Percentiles rank a stretch among this genome's conserved stretches.
These are phyloP conservation scores for Pulveroboletus ravenelii DNA, from an alignment of 768 basidiomycete species.

Conservation along the genomic window DNA sequence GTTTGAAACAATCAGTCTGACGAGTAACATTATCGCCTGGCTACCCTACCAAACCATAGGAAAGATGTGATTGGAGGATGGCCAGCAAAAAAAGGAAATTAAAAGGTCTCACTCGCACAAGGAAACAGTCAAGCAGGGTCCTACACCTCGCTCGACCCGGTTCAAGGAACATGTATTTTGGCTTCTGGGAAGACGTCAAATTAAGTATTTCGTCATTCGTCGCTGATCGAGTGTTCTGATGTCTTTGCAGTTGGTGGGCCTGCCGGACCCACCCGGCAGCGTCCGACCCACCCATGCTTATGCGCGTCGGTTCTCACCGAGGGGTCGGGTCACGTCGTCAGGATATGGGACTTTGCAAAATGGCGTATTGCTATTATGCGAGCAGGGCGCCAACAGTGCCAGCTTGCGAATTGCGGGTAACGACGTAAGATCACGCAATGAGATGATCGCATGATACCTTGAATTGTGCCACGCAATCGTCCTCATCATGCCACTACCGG, in stretches of 20 bases:
- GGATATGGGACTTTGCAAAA: background rate
- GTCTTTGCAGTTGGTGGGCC: constrained; percentile 1
- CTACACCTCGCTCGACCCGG: too few relatives aligned
- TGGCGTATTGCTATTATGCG: background rate
- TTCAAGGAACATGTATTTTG: background rate
- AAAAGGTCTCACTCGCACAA: too few relatives aligned
- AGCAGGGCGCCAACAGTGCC: constrained; percentile 1
- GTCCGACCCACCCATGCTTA: background rate
- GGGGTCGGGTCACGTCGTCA: background rate
- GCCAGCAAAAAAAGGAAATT: too few relatives aligned
- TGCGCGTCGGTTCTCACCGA: background rate
- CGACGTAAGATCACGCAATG: constrained; percentile 34
- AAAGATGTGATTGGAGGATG: too few relatives aligned
- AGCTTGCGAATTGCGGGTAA: constrained; percentile 9
- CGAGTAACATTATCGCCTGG: too few relatives aligned
- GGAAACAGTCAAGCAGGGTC: too few relatives aligned
- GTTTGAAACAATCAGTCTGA: too few relatives aligned
- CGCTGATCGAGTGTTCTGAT: background rate
- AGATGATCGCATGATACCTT: constrained; percentile 13
- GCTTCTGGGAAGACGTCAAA: background rate
- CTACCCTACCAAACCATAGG: too few relatives aligned
- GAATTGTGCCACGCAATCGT: background rate
- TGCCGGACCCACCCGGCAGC: too few relatives aligned
- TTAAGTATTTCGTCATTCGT: background rate
- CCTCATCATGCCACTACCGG: background rate